Evolutionary conservation across 768 basidiomycete species (phyloP).

Genomic region (Lentinula boryana): DNA sequence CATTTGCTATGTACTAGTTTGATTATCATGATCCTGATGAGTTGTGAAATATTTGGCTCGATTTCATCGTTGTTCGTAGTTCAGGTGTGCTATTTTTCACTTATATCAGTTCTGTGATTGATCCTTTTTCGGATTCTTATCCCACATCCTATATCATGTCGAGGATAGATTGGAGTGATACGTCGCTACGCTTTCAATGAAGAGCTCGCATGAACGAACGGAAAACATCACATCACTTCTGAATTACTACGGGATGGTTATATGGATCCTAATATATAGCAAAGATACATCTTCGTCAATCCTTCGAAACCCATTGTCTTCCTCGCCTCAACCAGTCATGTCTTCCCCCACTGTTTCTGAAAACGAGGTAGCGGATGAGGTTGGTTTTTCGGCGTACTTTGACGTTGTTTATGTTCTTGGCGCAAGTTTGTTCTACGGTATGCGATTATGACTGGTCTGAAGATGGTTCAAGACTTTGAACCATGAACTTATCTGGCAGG

Average conservation of each 20-base stretch:
- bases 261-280: no score
- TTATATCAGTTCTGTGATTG: no score
- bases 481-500: not conserved
- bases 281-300: no score
- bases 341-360: not conserved
- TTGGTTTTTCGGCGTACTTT: not conserved
- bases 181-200: not conserved
- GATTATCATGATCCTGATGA: not conserved
- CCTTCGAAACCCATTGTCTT: not conserved
- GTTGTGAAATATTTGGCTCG: not conserved
- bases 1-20: not conserved
- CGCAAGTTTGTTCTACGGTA: not conserved
- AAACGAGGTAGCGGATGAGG: not conserved
- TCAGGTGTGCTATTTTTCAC: no score
- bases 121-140: not conserved
- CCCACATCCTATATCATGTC: not conserved
- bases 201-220: no score
- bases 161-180: not conserved
- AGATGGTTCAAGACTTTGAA: no score
- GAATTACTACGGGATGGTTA: not conserved
- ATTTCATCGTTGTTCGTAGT: not conserved
- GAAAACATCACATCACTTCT: not conserved
- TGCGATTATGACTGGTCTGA: not conserved
- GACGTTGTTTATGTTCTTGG: not conserved
- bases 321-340: not conserved